These are phyloP conservation scores for Leptoxyphium fumago DNA, from an alignment of 2,329 filamentous ascomycete genomes.

Conservation along the genomic window DNA sequence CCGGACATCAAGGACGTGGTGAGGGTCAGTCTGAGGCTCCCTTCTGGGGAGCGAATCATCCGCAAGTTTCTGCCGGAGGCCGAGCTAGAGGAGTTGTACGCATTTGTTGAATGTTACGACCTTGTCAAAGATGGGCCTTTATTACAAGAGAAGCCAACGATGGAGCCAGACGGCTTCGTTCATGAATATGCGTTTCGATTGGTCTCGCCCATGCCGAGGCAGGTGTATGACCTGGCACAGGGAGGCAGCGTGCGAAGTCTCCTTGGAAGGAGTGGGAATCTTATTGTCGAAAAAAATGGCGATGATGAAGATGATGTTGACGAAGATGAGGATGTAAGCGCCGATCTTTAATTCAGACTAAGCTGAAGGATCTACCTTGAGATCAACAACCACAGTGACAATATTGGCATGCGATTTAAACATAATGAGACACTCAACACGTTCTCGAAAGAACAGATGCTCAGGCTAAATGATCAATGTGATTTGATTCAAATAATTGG, in stretches of 20 bases:
- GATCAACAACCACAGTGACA: too few species aligned
- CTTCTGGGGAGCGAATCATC: slow-evolving; percentile 58
- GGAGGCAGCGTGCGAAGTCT: slow-evolving; percentile 53
- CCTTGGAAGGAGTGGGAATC: slow-evolving; percentile 70
- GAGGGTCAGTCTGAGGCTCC: slow-evolving; percentile 49
- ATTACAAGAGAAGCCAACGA: slow-evolving; percentile 22
- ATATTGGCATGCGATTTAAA: too few species aligned
- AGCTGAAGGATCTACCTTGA: too few species aligned
- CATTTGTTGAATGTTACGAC: slow-evolving; percentile 86
- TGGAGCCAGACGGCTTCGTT: slow-evolving; percentile 52
- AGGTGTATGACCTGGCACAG: slow-evolving; percentile 57
- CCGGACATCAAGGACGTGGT: slow-evolving; percentile 52
- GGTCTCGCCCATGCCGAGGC: slow-evolving; percentile 70
- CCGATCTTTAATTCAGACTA: too few species aligned
- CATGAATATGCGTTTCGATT: slow-evolving; percentile 78
- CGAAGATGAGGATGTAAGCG: slow-evolving; percentile 15
- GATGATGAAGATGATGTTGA: slow-evolving; percentile 42
- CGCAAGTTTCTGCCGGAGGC: slow-evolving; percentile 58
- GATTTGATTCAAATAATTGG: too few species aligned
- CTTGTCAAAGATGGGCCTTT: slow-evolving; percentile 33
- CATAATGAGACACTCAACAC: too few species aligned
- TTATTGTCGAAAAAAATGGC: slow-evolving; percentile 65
- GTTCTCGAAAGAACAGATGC: too few species aligned
- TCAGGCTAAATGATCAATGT: too few species aligned
- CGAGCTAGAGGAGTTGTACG: slow-evolving; percentile 77